Percentiles rank a stretch among this genome's conserved stretches.
phyloP scores from a whole-genome alignment of 2,329 filamentous ascomycete species.

The Metarhizium album region DNA sequence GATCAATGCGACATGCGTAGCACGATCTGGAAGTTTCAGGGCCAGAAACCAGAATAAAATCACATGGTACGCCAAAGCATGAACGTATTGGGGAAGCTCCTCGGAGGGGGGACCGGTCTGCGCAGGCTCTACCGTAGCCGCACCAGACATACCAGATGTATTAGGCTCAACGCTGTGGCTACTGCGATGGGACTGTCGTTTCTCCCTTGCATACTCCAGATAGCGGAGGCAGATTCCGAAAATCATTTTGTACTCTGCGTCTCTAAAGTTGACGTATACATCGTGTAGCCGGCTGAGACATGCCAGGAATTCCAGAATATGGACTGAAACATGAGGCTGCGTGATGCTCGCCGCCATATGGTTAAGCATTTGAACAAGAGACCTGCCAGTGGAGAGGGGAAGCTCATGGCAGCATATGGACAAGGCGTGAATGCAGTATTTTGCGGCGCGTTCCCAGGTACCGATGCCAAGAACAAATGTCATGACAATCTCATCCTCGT shows the following conservation, averaged over 20 bases:
- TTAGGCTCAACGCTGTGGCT: constrained; percentile 34
- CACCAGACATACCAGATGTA: constrained; percentile 14
- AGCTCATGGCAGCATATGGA: constrained; percentile 94
- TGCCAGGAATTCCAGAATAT: constrained; percentile 92
- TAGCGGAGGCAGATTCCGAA: constrained; percentile 95
- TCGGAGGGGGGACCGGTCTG: constrained; percentile 40
- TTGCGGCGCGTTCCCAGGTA: constrained; percentile 76
- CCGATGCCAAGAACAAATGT: constrained; percentile 79
- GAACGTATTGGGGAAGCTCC: constrained; percentile 85
- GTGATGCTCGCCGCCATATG: constrained; percentile 97
- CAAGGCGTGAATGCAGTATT: constrained; percentile 87
- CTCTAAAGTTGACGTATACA: constrained; percentile 77
- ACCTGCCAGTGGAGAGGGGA: constrained; percentile 76
- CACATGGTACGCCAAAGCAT: constrained; percentile 86
- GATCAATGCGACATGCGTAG: constrained; percentile 82
- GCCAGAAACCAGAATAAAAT: constrained; percentile 96
- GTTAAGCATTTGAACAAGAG: constrained; percentile 73
- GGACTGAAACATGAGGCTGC: constrained; percentile 79
- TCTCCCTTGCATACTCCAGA: constrained; percentile 75
- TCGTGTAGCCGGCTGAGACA: constrained; percentile 75
- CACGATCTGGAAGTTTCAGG: constrained; percentile 71
- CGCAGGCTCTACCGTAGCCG: constrained; percentile 15
- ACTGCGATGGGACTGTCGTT: constrained; percentile 36
- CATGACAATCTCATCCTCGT: constrained; percentile 82
- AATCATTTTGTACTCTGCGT: constrained; percentile 86